Conservation (phyloP, 225 moss, liverwort and hornwort species). For the Sphagnum tenellum region DNA sequence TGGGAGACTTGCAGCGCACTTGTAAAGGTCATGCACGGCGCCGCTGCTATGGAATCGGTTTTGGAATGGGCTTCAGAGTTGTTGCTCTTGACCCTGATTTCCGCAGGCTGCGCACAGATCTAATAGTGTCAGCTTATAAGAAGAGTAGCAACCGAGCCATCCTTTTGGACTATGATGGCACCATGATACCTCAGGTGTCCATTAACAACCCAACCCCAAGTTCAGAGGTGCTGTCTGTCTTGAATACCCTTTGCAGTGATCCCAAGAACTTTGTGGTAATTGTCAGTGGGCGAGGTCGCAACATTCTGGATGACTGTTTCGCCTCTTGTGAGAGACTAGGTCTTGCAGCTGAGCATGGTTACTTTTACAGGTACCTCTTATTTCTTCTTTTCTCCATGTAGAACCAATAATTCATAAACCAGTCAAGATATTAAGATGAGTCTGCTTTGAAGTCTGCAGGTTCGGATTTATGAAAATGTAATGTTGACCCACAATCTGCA, state of each 20-base stretch:
- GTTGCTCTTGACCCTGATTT: conserved; percentile 48
- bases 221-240: conserved; percentile 34
- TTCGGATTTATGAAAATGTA: neutral
- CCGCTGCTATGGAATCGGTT: conserved; percentile 44
- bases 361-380: conserved; percentile 34
- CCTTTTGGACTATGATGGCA: conserved; percentile 49
- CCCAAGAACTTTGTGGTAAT: conserved; percentile 42
- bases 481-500: neutral
- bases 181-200: conserved; percentile 33
- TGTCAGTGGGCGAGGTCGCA: conserved; percentile 40
- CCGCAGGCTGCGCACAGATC: conserved; percentile 39
- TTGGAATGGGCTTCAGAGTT: conserved; percentile 46
- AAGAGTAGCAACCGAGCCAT: conserved; percentile 38
- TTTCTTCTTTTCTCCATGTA: neutral
- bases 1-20: conserved; percentile 39
- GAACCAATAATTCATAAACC: too few relatives aligned
- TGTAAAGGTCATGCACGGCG: conserved; percentile 34
- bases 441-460: neutral
- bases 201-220: conserved; percentile 21
- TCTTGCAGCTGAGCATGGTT: conserved; percentile 54
- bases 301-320: conserved; percentile 30
- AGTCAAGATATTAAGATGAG: too few relatives aligned
- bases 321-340: conserved; percentile 38
- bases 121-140: conserved; percentile 47
- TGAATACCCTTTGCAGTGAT: conserved; percentile 42